A percentile compares a stretch with the other conserved stretches of the same genome.
Evolutionary conservation across 805 yeast species (phyloP).

Genomic region (Candida dajiaensis): DNA sequence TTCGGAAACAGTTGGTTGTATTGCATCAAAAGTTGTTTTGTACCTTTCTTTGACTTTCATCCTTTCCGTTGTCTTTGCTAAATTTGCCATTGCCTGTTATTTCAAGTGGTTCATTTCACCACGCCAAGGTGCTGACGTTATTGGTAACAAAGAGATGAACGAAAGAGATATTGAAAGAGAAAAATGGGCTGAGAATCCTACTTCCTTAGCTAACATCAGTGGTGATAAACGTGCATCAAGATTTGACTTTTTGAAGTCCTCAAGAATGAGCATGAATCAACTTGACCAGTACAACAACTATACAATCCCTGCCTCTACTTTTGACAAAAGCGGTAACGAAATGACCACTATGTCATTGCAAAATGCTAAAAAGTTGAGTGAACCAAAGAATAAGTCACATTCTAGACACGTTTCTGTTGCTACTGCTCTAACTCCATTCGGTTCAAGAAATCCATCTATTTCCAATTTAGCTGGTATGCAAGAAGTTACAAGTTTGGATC

Average conservation of each 20-base stretch:
- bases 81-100: slow-evolving; percentile 82
- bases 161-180: slow-evolving; percentile 67
- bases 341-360: slow-evolving; percentile 63
- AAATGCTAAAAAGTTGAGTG: slow-evolving; percentile 30
- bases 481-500: slow-evolving; percentile 42
- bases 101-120: slow-evolving; percentile 80
- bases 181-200: slow-evolving; percentile 73
- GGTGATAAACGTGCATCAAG: slow-evolving; percentile 32
- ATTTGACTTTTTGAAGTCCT: slow-evolving; percentile 31
- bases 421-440: slow-evolving; percentile 15
- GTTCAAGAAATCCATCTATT: slow-evolving; percentile 21
- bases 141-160: slow-evolving; percentile 54
- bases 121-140: slow-evolving; percentile 70
- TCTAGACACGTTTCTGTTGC: slow-evolving; percentile 11
- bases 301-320: slow-evolving; percentile 1
- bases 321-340: slow-evolving; percentile 21
- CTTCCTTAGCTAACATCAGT: slow-evolving; percentile 43
- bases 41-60: slow-evolving; percentile 79
- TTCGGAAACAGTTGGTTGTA: slow-evolving; percentile 86
- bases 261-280: slow-evolving; percentile 26
- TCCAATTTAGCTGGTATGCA: slow-evolving; percentile 18
- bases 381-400: slow-evolving; percentile 8
- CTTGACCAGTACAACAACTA: slow-evolving; percentile 12
- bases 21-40: slow-evolving; percentile 82
- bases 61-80: slow-evolving; percentile 67